These are phyloP conservation scores for Pelagophyceae sp. DNA, from an alignment of 352 stramenopile species.

Conservation along the genomic window DNA sequence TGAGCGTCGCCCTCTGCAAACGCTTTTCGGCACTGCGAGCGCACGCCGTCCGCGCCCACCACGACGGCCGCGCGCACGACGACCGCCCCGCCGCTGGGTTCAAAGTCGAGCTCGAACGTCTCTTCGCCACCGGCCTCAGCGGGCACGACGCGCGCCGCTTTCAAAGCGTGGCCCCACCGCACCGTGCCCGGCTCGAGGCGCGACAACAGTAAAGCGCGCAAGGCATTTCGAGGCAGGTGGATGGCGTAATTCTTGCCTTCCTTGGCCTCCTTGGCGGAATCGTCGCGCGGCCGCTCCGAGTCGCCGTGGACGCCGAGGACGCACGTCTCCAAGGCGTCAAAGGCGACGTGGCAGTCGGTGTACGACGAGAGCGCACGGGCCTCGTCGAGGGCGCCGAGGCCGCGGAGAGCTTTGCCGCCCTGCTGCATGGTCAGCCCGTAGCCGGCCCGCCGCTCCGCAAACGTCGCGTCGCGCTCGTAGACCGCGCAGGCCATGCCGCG, in stretches of 20 bases:
- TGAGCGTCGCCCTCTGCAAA: not conserved
- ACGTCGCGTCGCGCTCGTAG: conserved; percentile 53
- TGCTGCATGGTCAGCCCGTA: conserved; percentile 70
- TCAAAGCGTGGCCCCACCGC: conserved; percentile 29
- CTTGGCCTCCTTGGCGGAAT: conserved; percentile 14
- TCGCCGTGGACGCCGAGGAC: conserved; percentile 24
- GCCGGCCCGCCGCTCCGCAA: conserved; percentile 48
- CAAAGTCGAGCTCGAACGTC: not conserved
- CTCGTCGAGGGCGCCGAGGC: conserved; percentile 26
- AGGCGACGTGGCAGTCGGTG: not conserved
- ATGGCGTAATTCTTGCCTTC: conserved; percentile 46
- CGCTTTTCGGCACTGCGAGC: no score
- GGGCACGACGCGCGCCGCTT: conserved; percentile 1
- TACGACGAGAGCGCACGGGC: conserved; percentile 31
- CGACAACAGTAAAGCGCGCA: conserved; percentile 48
- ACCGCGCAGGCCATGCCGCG: conserved; percentile 45
- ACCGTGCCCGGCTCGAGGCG: conserved; percentile 28
- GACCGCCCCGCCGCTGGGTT: not conserved
- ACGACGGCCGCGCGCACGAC: not conserved
- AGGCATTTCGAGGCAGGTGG: conserved; percentile 55
- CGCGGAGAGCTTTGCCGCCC: conserved; percentile 46
- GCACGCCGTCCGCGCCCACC: conserved; percentile 30
- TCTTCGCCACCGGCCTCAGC: not conserved
- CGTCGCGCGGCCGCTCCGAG: no score
- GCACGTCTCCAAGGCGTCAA: not conserved